phyloP scores from a whole-genome alignment of 768 basidiomycete genomes.

The Kondoa malvinella region DNA sequence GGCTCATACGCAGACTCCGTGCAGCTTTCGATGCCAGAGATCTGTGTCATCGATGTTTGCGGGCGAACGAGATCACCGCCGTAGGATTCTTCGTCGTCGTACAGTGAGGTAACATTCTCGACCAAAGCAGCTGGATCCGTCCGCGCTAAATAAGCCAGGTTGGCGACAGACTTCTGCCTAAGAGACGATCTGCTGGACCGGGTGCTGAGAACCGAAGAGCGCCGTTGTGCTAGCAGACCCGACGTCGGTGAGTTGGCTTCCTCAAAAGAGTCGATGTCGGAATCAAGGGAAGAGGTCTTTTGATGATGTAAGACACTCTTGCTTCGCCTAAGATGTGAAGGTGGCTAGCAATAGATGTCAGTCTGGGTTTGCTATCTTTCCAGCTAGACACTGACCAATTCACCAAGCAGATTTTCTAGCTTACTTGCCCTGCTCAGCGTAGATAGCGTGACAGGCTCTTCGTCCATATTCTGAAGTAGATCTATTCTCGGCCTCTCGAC shows the following conservation, averaged over 20 bases:
- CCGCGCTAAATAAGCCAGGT: slow-evolving; percentile 15
- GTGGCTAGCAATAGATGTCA: too few relatives aligned
- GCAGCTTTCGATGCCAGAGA: not conserved
- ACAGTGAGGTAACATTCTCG: not conserved
- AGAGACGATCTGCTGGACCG: not conserved
- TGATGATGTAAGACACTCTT: not conserved
- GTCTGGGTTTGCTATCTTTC: too few relatives aligned
- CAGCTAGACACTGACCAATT: not conserved
- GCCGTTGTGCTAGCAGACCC: slow-evolving; percentile 11
- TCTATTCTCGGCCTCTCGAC: not conserved
- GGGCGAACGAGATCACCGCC: not conserved
- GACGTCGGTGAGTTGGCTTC: not conserved
- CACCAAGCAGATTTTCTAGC: slow-evolving; percentile 13
- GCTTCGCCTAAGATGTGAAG: not conserved
- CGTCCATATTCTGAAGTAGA: not conserved
- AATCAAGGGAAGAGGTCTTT: slow-evolving; percentile 18
- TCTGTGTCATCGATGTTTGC: not conserved
- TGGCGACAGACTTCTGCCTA: slow-evolving; percentile 11
- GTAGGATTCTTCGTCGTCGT: not conserved
- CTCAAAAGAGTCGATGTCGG: slow-evolving; percentile 13
- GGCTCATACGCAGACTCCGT: not conserved
- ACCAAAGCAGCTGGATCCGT: slow-evolving; percentile 16
- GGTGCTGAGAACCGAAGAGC: slow-evolving; percentile 1
- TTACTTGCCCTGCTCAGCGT: slow-evolving; percentile 20
- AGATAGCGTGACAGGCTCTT: not conserved